These are phyloP conservation scores for Fusarium metavorans DNA, from an alignment of 2,329 filamentous ascomycete genomes.

Conservation along the genomic window DNA sequence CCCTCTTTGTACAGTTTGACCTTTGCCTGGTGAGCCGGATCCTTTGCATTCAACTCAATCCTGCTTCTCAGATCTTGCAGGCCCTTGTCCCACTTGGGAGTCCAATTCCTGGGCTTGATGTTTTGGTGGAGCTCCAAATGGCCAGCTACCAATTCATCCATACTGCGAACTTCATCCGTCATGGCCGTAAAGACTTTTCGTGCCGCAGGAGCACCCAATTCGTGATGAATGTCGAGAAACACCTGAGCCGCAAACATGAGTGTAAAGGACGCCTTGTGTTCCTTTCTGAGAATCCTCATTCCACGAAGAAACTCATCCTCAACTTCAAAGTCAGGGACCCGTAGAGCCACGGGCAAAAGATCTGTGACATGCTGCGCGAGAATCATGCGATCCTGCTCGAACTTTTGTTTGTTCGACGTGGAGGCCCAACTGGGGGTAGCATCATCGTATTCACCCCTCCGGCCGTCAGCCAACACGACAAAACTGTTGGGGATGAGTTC, in stretches of 20 bases:
- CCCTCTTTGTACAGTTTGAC: background rate
- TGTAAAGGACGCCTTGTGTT: slow-evolving; percentile 48
- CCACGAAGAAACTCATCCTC: slow-evolving; percentile 55
- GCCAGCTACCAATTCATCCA: slow-evolving; percentile 37
- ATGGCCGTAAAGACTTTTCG: slow-evolving; percentile 18
- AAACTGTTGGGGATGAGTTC: slow-evolving; percentile 21
- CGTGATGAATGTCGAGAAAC: slow-evolving; percentile 56
- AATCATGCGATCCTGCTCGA: slow-evolving; percentile 50
- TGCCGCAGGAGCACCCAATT: slow-evolving; percentile 37
- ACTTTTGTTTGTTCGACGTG: slow-evolving; percentile 48
- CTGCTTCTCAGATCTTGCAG: background rate
- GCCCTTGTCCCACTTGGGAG: slow-evolving; percentile 33
- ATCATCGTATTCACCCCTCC: slow-evolving; percentile 38
- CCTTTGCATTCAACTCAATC: background rate
- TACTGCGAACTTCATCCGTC: slow-evolving; percentile 22
- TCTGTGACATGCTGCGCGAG: slow-evolving; percentile 51
- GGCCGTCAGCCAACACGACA: slow-evolving; percentile 41
- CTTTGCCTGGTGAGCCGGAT: background rate
- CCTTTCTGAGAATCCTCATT: slow-evolving; percentile 48
- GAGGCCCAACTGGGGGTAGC: slow-evolving; percentile 34
- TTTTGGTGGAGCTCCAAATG: slow-evolving; percentile 49
- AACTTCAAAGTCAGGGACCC: slow-evolving; percentile 41
- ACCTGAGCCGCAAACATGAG: slow-evolving; percentile 55
- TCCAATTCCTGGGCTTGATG: slow-evolving; percentile 47
- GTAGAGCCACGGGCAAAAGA: slow-evolving; percentile 39